These are phyloP conservation scores for Panicum virgatum DNA, from an alignment of 202 grass and related monocot genomes.

Conservation along the genomic window DNA sequence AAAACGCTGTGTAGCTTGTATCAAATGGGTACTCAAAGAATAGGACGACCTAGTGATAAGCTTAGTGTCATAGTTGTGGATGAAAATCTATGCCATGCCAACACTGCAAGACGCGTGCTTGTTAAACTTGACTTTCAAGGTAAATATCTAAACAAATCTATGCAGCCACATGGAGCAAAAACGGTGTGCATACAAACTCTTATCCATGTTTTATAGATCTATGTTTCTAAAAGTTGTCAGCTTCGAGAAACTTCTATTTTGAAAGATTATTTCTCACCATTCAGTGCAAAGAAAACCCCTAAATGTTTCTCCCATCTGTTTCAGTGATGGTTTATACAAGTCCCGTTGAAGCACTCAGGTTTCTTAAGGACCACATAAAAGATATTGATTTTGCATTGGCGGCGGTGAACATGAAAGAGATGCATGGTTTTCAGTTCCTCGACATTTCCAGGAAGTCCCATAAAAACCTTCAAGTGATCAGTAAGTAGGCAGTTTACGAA, in stretches of 20 bases:
- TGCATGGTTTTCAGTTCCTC: constrained; percentile 39
- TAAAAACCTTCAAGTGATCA: constrained; percentile 40
- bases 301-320: not conserved
- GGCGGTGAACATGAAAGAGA: constrained; percentile 34
- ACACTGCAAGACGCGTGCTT: constrained; percentile 10
- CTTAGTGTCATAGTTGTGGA: constrained; percentile 28
- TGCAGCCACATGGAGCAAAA: not conserved
- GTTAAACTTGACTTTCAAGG: constrained; percentile 7
- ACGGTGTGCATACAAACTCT: not conserved
- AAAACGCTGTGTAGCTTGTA: not conserved
- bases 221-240: not conserved
- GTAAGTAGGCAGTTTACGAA: constrained; percentile 2
- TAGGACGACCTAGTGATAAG: not conserved
- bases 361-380: constrained; percentile 22
- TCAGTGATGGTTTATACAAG: constrained; percentile 19
- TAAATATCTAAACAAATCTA: not conserved
- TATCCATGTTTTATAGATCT: not conserved
- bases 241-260: not conserved
- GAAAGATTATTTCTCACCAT: not conserved
- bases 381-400: constrained; percentile 20
- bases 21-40: not conserved
- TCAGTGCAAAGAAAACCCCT: not conserved
- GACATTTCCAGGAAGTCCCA: not conserved
- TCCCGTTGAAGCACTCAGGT: constrained; percentile 22
- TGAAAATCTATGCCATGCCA: constrained; percentile 16